These are phyloP conservation scores for Phallus indusiatus DNA, from an alignment of 768 basidiomycete genomes.

Conservation along the genomic window DNA sequence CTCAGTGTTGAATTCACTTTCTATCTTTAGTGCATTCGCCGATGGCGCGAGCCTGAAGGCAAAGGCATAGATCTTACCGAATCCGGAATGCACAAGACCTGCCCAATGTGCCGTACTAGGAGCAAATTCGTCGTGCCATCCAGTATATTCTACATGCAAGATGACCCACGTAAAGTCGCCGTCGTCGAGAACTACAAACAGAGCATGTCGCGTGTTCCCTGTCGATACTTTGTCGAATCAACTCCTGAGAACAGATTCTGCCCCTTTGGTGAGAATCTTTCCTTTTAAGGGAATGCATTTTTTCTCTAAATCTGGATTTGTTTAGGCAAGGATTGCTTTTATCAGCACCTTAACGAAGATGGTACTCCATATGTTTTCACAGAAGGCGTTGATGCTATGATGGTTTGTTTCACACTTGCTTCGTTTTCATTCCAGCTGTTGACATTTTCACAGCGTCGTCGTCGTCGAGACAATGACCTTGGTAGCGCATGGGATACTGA, in stretches of 20 bases:
- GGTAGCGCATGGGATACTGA: neutral
- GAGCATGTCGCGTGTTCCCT: conserved; percentile 64
- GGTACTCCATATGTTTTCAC: conserved; percentile 50
- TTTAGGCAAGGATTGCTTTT: conserved; percentile 62
- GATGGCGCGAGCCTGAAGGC: conserved; percentile 59
- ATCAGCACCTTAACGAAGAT: conserved; percentile 58
- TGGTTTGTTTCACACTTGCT: conserved; percentile 31
- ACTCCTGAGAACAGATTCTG: conserved; percentile 42
- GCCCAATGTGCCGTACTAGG: conserved; percentile 63
- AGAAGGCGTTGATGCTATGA: conserved; percentile 43
- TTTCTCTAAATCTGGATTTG: neutral
- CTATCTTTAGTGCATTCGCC: conserved; percentile 57
- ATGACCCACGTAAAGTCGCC: conserved; percentile 40
- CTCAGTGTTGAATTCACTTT: conserved; percentile 7
- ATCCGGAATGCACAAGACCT: conserved; percentile 61
- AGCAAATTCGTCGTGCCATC: conserved; percentile 69
- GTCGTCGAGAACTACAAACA: conserved; percentile 52
- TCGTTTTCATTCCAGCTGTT: neutral
- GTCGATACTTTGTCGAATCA: conserved; percentile 61
- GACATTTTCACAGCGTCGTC: neutral
- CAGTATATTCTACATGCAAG: conserved; percentile 52
- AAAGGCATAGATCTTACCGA: conserved; percentile 41
- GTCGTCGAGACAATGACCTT: neutral
- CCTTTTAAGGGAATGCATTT: neutral
- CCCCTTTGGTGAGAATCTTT: conserved; percentile 42